Base-by-base conservation (phyloP, 257 asterid genomes). In the Dorcoceras hygrometricum region DNA sequence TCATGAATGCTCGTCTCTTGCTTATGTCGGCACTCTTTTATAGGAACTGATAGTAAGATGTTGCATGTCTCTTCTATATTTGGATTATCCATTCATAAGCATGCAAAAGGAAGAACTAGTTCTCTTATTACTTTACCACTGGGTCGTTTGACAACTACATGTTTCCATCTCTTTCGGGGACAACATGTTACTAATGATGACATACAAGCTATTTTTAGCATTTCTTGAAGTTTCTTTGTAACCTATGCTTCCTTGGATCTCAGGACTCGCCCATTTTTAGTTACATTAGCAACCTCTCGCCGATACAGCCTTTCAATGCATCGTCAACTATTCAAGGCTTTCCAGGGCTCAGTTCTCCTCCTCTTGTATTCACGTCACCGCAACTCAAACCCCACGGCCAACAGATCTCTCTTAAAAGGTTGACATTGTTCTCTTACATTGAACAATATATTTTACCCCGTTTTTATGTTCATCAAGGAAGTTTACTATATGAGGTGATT, bases 241-340 rank as follows among this genome's bases (percentile, higher is more conserved):
- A 66, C 59, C 1, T 9, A 2, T 43, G 24, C 59, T 68, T 68
- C 48, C 69, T 75, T 73, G 74, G 54, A 48, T 79, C 54, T 50
- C 83, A 84, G 95, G 90, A 73, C 4, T 87, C 84, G 10, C 82
- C 86, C 11, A 58, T 87, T 71, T 86, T 73, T 68, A 75, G 80
- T 72, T 82, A 73, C 73, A 72, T 78, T 29, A 74, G 84, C 81
- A 77, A 75, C 58, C 84, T 80, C 65, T 87, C 95, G 73, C 86
- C 89, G 14, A 76, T 80, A 69, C 78, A 71, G 65, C 73, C 80
- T 6, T 77, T 77, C 66, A 79, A 77, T 43, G 62, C 73, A 19
- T 74, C 73, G 48, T 28, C 72, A 32, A 71, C 31, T 59, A 68
- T 70, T 18, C 81, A 78, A 73, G 79, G 75, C 58, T 78, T 79